Evolutionary conservation across 305 asterid species (phyloP).

Genomic region (Nicotiana rustica): DNA sequence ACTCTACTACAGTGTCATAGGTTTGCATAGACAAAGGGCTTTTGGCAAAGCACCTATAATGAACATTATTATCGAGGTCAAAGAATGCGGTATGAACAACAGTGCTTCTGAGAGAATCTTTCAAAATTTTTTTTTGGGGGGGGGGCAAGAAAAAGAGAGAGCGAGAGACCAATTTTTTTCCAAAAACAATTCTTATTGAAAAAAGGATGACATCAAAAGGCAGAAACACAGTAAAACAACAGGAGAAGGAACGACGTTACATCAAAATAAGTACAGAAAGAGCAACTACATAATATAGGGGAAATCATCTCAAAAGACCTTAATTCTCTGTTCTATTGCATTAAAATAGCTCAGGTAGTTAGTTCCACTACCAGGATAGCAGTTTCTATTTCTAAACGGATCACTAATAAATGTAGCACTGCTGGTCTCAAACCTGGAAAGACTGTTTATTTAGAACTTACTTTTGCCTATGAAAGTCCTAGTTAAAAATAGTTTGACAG

Average conservation of each 20-base stretch:
- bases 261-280: too few species aligned
- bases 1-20: constrained; percentile 60
- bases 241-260: too few species aligned
- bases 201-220: too few species aligned
- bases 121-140: too few species aligned
- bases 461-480: background rate
- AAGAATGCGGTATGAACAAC: background rate
- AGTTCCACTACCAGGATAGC: constrained; percentile 1
- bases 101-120: background rate
- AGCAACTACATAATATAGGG: background rate
- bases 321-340: background rate
- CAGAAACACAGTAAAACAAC: too few species aligned
- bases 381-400: background rate
- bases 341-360: background rate
- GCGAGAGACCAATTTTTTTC: background rate
- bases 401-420: background rate
- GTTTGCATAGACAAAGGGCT: constrained; percentile 57
- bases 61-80: constrained; percentile 13
- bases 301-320: background rate
- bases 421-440: background rate
- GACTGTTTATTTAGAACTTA: background rate
- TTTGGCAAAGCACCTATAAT: constrained; percentile 63
- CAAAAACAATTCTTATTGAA: too few species aligned
- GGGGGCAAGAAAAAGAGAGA: background rate
- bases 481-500: background rate